Base-by-base conservation (phyloP, 768 basidiomycete genomes). In the Mycena galopus region DNA sequence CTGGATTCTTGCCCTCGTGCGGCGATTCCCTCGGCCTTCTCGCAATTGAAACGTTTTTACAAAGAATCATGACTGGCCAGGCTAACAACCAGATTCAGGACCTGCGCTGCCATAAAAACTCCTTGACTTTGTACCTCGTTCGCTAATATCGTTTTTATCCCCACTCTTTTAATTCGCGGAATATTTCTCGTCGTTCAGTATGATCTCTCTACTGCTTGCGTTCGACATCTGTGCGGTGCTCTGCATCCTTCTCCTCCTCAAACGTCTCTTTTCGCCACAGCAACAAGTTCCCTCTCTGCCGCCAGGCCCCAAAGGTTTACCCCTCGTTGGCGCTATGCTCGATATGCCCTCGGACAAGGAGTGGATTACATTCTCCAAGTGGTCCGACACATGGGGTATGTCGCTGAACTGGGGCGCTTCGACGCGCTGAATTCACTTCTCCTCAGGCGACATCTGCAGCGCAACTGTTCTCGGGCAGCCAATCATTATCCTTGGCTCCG, bases 391-490 rank as follows among this genome's bases (percentile, higher is more conserved):
- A 78, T 91, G 86, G 73, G 90, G 90, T 85, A 72, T 32, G 83
- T 74, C 16, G 1, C 21, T 64, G 33, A 55, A 39, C 33, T 63
- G 25, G 12, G 12, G 12, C 44, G 33, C 59, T 27, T 51, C 30
- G 67, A 44, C 42, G 39, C 59, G 23, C 67, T 77, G 29, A 73
- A 23, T 35, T n/a, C 23, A 27, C 50, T 53, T 5, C 35, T 33
- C 59, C 50, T 16, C 70, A 92, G 91, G 91, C 42, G 88, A 89
- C 67, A 90, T 92, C 27, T 86, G 86, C 71, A 91, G 90, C 51
- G 85, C 87, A 2, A 91, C 88, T 30, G 82, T 92, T 17, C 81
- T 92, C 6, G 90, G 91, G 3, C 91, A 91, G 72, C 84, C 90
- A 50, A 79, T 92, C 39, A 78, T 92, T 44, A 80, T 92, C 55